Evolutionary conservation across 2,329 filamentous ascomycete species (phyloP), one percentile per base, ranked within the genome.

Genomic region (Claviceps digitariae): DNA sequence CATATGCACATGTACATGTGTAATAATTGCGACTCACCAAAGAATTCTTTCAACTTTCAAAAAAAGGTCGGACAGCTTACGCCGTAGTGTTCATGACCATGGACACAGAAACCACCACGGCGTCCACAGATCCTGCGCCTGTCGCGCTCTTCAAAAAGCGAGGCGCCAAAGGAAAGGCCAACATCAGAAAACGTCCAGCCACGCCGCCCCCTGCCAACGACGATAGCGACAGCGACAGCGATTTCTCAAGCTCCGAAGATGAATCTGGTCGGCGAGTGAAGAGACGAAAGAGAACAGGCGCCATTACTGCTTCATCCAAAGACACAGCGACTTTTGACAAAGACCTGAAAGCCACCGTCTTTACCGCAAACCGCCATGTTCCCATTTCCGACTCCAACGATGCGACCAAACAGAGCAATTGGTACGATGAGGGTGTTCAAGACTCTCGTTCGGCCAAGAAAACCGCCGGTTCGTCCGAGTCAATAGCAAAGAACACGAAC

Each of bases 321-420:
- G 73, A 73, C 51, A 64, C 69, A 15, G 62, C 66, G 0, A 56
- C 64, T 13, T 66, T 44, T 25, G 55, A 36, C 17, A 59, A 58
- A 29, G 73, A 78, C 29, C 66, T 75, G 25, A 69, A 72, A 15
- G 70, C 79, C 55, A 77, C 79, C 48, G 69, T 77, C 57, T 79
- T 78, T 68, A 68, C 75, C 51, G 79, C 83, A 54, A 78, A 88
- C 66, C 75, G 83, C 59, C 76, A 72, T 54, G 69, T 81, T 25
- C 74, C 76, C 58, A 81, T 89, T 60, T 74, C 81, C 60, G 76
- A 75, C 57, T 79, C 79, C 61, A 91, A 91, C 66, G 90, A 96
- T 66, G 91, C 93, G 21, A 97, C 91, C 1, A 95, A 94, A 63
- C 79, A 83, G 45, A 85, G 79, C 53, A 87, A 95, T 66, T 96